Evolutionary conservation across 2,329 filamentous ascomycete genomes (phyloP).

Genomic region (Dryadomyces sulphureus): DNA sequence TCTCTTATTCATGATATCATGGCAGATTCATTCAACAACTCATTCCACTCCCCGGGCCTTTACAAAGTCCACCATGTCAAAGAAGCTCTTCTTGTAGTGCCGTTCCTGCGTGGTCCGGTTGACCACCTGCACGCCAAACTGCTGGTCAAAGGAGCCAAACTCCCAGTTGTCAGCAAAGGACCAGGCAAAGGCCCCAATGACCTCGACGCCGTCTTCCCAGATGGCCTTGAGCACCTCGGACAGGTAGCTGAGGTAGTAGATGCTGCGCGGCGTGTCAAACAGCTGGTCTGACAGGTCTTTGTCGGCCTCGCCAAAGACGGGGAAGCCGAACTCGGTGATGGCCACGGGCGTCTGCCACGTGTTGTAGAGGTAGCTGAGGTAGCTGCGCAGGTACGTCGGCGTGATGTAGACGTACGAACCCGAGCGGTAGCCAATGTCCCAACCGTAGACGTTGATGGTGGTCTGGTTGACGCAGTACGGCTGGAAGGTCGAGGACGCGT

Average conservation of each 20-base stretch:
- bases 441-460: slow-evolving; percentile 31
- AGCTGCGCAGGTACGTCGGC: slow-evolving; percentile 39
- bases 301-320: slow-evolving; percentile 30
- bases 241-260: slow-evolving; percentile 40
- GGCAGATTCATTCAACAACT: too few species aligned
- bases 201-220: slow-evolving; percentile 38
- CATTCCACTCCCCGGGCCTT: neutral
- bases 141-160: slow-evolving; percentile 26
- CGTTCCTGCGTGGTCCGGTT: slow-evolving; percentile 1
- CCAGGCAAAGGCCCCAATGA: slow-evolving; percentile 40
- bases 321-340: slow-evolving; percentile 43
- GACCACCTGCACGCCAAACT: slow-evolving; percentile 5
- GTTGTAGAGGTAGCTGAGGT: slow-evolving; percentile 43
- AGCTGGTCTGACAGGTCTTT: slow-evolving; percentile 32
- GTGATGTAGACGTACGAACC: slow-evolving; percentile 43
- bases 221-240: slow-evolving; percentile 39
- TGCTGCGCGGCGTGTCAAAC: slow-evolving; percentile 35
- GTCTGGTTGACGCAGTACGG: slow-evolving; percentile 38
- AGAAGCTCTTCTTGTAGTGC: slow-evolving; percentile 4
- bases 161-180: slow-evolving; percentile 38
- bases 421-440: slow-evolving; percentile 43
- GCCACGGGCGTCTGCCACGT: slow-evolving; percentile 34
- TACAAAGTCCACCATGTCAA: slow-evolving; percentile 2
- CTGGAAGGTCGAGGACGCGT: slow-evolving; percentile 27
- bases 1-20: too few species aligned